Percentiles rank a stretch among this genome's conserved stretches.
phyloP scores from a whole-genome alignment of 495 filamentous ascomycete species.

The Penicillium robsamsonii region DNA sequence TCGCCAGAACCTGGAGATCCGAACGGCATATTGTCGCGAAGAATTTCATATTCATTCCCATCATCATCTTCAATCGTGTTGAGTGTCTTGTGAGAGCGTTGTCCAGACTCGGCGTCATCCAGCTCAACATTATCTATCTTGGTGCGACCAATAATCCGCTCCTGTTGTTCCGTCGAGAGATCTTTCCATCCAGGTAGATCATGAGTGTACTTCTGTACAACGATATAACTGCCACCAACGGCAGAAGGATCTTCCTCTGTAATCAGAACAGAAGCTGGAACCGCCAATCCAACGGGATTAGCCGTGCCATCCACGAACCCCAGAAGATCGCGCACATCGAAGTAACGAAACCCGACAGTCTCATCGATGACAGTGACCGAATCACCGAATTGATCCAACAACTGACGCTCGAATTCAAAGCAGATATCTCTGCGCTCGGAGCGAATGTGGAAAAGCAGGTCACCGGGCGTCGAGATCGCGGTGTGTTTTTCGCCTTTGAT shows the following conservation, averaged over 20 bases:
- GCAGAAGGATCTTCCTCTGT: slow-evolving; percentile 40
- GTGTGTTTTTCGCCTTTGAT: slow-evolving; percentile 46
- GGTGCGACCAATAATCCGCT: slow-evolving; percentile 55
- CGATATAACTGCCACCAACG: slow-evolving; percentile 53
- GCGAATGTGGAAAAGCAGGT: slow-evolving; percentile 58
- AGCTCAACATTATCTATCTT: slow-evolving; percentile 57
- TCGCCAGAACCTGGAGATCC: slow-evolving; percentile 51
- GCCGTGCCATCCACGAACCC: slow-evolving; percentile 61
- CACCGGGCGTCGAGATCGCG: slow-evolving; percentile 52
- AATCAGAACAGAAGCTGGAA: slow-evolving; percentile 44
- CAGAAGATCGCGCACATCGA: slow-evolving; percentile 57
- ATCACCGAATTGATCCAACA: slow-evolving; percentile 49
- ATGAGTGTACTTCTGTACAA: slow-evolving; percentile 60
- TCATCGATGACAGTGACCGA: slow-evolving; percentile 48
- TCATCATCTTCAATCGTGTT: slow-evolving; percentile 53
- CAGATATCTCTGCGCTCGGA: slow-evolving; percentile 55
- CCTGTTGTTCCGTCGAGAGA: slow-evolving; percentile 51
- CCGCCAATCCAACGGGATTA: slow-evolving; percentile 52
- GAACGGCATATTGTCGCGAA: slow-evolving; percentile 62
- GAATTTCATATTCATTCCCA: slow-evolving; percentile 51
- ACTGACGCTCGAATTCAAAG: slow-evolving; percentile 56
- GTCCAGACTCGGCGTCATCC: slow-evolving; percentile 48
- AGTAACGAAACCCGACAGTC: slow-evolving; percentile 58
- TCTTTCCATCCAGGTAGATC: slow-evolving; percentile 46
- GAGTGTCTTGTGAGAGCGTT: slow-evolving; percentile 54